Percentiles rank a stretch among this genome's conserved stretches.
Conservation (phyloP, 179 eudicot genomes). For the Patellifolia procumbens region DNA sequence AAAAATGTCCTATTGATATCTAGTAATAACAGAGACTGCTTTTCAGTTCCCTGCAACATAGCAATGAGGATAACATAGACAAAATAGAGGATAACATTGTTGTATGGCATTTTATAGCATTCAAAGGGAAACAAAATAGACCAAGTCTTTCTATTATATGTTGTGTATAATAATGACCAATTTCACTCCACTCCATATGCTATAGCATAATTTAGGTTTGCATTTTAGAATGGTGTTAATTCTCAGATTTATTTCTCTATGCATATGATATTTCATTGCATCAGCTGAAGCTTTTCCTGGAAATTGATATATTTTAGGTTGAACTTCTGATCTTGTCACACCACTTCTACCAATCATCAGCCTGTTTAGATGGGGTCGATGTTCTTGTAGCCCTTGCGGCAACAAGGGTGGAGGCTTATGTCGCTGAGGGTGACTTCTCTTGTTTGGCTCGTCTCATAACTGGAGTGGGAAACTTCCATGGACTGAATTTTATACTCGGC, state of each 20-base stretch:
- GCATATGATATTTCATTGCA: neutral
- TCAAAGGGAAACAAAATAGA: neutral
- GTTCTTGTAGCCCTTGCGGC: constrained; percentile 99
- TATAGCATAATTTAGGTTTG: constrained; percentile 9
- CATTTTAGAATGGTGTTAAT: neutral
- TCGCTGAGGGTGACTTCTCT: constrained; percentile 88
- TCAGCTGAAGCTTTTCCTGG: constrained; percentile 27
- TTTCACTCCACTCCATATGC: neutral
- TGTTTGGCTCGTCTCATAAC: constrained; percentile 96
- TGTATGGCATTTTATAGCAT: neutral
- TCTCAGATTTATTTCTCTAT: neutral
- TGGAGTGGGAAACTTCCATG: constrained; percentile 97
- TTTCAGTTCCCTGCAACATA: neutral
- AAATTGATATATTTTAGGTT: constrained; percentile 60
- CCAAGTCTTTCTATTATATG: neutral
- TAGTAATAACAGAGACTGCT: neutral
- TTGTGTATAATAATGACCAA: neutral
- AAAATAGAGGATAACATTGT: too few species aligned
- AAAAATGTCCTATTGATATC: neutral
- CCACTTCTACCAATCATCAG: constrained; percentile 96
- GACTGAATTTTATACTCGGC: constrained; percentile 90
- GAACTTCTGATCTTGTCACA: constrained; percentile 98
- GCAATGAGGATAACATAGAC: neutral
- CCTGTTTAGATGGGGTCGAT: constrained; percentile 99
- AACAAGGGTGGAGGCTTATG: constrained; percentile 97